Evolutionary conservation across 495 filamentous ascomycete species (phyloP).

Genomic region (Neurospora sp.): DNA sequence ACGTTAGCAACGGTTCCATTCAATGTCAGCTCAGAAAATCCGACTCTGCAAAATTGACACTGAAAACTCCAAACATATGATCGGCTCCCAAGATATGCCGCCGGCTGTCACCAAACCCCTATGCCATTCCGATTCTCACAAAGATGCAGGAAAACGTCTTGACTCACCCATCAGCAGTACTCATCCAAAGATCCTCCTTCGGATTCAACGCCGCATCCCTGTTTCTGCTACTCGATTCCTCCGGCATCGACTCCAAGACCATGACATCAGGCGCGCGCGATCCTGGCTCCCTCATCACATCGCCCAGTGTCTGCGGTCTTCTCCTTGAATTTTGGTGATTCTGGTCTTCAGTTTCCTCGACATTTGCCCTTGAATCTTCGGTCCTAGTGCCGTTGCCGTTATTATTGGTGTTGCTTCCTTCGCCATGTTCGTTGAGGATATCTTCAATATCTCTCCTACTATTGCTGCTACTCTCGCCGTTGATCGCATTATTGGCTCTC

Average conservation of each 20-base stretch:
- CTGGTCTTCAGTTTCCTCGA: neutral
- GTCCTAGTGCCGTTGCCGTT: neutral
- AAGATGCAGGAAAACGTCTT: neutral
- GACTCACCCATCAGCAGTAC: slow-evolving; percentile 36
- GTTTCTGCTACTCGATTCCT: slow-evolving; percentile 2
- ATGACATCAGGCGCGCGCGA: slow-evolving; percentile 27
- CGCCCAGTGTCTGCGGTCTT: slow-evolving; percentile 23
- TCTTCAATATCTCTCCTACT: neutral
- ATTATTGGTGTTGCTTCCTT: slow-evolving; percentile 1
- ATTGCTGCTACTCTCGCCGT: neutral
- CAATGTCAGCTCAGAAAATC: neutral
- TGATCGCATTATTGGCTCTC: neutral
- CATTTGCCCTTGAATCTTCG: neutral
- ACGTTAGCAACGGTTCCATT: neutral
- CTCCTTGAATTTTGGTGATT: neutral
- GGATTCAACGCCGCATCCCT: slow-evolving; percentile 22
- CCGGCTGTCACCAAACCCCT: neutral
- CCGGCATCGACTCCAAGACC: slow-evolving; percentile 22
- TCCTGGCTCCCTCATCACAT: slow-evolving; percentile 33
- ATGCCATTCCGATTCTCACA: neutral
- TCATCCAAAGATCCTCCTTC: slow-evolving; percentile 37
- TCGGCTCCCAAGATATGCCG: neutral
- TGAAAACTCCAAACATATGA: neutral
- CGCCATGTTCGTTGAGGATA: neutral
- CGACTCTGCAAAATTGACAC: neutral